Base-by-base conservation (phyloP, 2,329 filamentous ascomycete species). In the Aspergillus fijiensis region DNA sequence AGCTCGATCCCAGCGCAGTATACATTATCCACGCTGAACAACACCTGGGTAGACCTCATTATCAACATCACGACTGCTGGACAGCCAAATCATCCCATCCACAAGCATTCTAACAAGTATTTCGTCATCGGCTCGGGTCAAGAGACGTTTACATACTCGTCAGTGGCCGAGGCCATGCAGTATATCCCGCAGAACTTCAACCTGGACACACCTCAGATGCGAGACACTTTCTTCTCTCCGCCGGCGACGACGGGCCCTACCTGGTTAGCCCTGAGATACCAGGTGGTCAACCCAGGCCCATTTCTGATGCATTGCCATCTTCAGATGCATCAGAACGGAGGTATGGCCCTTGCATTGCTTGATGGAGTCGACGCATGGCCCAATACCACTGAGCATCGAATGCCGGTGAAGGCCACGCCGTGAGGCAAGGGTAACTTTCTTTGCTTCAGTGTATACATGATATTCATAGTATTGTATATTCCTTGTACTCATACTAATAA, bases 71-170 rank as follows among this genome's bases (percentile, higher is more conserved):
- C 73, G 21, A 59, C 63, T 0, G 71, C 73, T 3, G 74, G 80
- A 1, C 83, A 85, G 66, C 84, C 82, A 1, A 74, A 81, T 1
- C 87, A 89, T 62, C 84, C 85, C 0, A 84, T 89, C 57, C 87
- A 89, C 77, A 88, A 88, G 75, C 87, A 89, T 72, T 82, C 83
- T 48, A 85, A 82, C 68, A 86, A 86, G 69, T 85, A 83, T 73
- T 88, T 81, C 63, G 73, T 82, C 23, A 79, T 89, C 23, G 87
- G 86, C 0, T 61, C 72, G 0, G 86, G 85, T 1, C 67, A 63
- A 0, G 83, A 83, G 0, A 60, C 66, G 1, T 89, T 85, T 64
- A 79, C 71, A 5, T 88, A 81, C 76, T 68, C 68, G 2, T 79
- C 78, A 0, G 82, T 87, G 0, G 83, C 79, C 0, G 82, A 86